Base-by-base conservation (phyloP, 129 eudicot species). In the Smallanthus sonchifolius region DNA sequence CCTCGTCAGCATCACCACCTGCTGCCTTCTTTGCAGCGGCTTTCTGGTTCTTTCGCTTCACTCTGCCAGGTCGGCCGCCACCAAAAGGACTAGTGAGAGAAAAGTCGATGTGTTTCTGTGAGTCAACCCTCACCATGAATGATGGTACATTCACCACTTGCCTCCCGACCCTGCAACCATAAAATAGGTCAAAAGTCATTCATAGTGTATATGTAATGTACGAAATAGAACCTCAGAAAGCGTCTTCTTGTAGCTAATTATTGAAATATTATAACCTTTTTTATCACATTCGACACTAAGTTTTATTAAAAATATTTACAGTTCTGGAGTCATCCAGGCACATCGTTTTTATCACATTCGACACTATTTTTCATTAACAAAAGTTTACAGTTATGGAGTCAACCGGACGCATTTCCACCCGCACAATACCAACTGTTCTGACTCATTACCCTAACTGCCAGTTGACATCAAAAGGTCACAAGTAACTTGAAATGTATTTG, bases 21-120 rank as follows among this genome's bases (percentile, higher is more conserved):
- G 90, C 63, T 15, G 92, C 88, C 83, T 90, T 90, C 96, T 87
- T 89, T 34, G 92, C 90, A 73, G 90, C 96, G 0, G 90, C 84
- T 77, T 90, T 90, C 78, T 63, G 86, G 83, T 90, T 90, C 90
- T 45, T 90, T 79, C 96, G 78, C 85, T 87, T 86, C 74, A 90
- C 92, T 79, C 92, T 86, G 30, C 96, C 96, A 9, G 96, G 87
- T 30, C 89, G 82, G 15, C 96, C 96, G 69, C 87, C 96, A 16
- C 92, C 96, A 17, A 90, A 87, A 0, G 92, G 92, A 77, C 92
- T 89, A 5, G 92, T 87, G n/a, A 89, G 85, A 32, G 96, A 89
- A 82, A 89, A 86, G 65, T 89, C 92, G 19, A 89, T 78, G 68
- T 87, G 92, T 74, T 87, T 87, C 68, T 87, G 92, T 0, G 96